These are phyloP conservation scores for Kokia cookei DNA, from an alignment of 441 rosid genomes.

Conservation along the genomic window DNA sequence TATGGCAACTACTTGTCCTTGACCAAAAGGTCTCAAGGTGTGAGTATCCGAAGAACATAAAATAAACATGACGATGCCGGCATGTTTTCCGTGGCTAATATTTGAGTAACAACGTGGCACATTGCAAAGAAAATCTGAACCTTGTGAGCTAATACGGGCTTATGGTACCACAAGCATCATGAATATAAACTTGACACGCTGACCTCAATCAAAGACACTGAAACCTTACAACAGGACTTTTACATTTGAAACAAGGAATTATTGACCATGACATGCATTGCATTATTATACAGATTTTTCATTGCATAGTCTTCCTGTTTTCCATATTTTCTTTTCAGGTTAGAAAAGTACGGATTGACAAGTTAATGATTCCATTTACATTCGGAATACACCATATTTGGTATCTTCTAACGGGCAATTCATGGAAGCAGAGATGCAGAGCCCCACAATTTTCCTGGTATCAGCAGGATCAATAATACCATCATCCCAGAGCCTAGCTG, in stretches of 20 bases:
- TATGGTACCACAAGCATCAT: too few species aligned
- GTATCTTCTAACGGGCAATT: constrained; percentile 66
- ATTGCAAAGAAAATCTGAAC: too few species aligned
- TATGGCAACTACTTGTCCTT: too few species aligned
- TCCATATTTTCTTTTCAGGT: not conserved
- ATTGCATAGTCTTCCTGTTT: not conserved
- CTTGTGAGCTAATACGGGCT: too few species aligned
- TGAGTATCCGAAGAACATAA: too few species aligned
- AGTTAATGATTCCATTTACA: constrained; percentile 31
- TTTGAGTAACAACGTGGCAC: too few species aligned
- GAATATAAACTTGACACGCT: too few species aligned
- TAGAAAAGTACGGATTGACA: not conserved
- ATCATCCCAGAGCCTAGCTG: constrained; percentile 95
- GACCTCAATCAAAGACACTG: too few species aligned
- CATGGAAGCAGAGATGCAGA: constrained; percentile 65
- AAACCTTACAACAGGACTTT: too few species aligned
- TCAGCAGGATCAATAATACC: constrained; percentile 92
- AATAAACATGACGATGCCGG: too few species aligned
- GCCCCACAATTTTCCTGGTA: constrained; percentile 64
- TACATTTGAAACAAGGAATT: not conserved
- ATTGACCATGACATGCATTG: not conserved
- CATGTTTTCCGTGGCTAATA: too few species aligned
- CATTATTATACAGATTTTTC: not conserved
- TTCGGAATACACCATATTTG: constrained; percentile 77
- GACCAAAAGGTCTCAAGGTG: too few species aligned